Evolutionary conservation across 441 rosid species (phyloP).

Genomic region (Populus hybrid): DNA sequence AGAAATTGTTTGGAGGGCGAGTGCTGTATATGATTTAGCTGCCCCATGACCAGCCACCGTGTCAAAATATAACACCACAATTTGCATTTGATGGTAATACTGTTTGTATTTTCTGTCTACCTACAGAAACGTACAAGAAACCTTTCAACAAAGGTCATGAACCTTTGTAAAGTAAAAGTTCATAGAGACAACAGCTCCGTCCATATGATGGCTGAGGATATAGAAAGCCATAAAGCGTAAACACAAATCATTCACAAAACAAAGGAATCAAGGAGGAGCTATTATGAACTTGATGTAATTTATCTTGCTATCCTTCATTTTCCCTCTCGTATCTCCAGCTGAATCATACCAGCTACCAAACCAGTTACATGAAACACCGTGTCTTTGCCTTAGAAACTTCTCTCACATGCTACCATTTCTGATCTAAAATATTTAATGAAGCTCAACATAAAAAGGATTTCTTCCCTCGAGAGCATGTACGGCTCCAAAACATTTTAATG

Average conservation of each 20-base stretch:
- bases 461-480: neutral
- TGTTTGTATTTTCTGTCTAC: constrained; percentile 61
- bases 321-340: neutral
- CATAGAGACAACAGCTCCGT: neutral
- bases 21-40: constrained; percentile 78
- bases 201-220: neutral
- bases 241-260: constrained; percentile 2
- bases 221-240: constrained; percentile 3
- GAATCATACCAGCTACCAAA: neutral
- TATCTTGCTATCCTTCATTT: neutral
- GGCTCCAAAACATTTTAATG: neutral
- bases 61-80: constrained; percentile 67
- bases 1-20: constrained; percentile 80
- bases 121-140: constrained; percentile 32
- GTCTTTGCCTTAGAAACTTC: constrained; percentile 1
- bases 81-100: constrained; percentile 24
- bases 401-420: neutral
- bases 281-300: neutral
- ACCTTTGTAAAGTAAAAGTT: neutral
- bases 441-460: neutral
- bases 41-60: constrained; percentile 65
- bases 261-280: neutral
- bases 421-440: neutral
- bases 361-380: neutral
- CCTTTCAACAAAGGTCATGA: constrained; percentile 11